Evolutionary conservation across 352 stramenopile species (phyloP), one percentile per base, ranked within the genome.

Genomic region (Globisporangium cylindrosporum): DNA sequence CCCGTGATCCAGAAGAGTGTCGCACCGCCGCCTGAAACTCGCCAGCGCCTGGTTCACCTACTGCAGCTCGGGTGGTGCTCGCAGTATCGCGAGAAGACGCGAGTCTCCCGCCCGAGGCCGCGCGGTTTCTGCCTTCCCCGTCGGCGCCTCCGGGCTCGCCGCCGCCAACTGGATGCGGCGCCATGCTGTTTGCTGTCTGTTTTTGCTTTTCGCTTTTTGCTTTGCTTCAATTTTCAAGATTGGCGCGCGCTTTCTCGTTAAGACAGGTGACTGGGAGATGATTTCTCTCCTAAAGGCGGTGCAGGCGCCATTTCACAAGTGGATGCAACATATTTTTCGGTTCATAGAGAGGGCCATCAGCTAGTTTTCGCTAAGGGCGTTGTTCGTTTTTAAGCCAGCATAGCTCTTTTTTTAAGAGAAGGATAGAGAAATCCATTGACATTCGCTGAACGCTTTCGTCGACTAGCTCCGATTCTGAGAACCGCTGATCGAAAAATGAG

Each of bases 211-310:
- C 29, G 29, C 3, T 15, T 43, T 46, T 46, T 20, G 38, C 12
- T 46, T 46, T 59, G 15, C 27, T 59, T 59, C 54, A 43, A 59
- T 59, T 59, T 41, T 60, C 27, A 60, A 60, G 15, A 27, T 43
- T 60, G 55, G 41, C 55, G 55, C 29, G 55, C 14, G 55, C 27
- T 41, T 59, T 59, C 25, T 46, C 38, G 38, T 46, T 46, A 46
- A 46, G 12, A 43, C 9, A 14, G 36, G 4, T 32, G 29, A 32
- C 29, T 32, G 10, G 34, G 12, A 41, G 34, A 41, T 41, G 9
- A 10, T 14, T 41, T 41, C 1, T 41, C 34, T 41, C 4, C 36
- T 43, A 43, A 18, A 43, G 36, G 36, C 36, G 36, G 36, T 6
- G 36, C 36, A 9, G 32, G 32, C 29, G 3, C 18, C 2, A 43